Evolutionary conservation across 2,329 filamentous ascomycete genomes (phyloP).

Genomic region (Huntiella decipiens): DNA sequence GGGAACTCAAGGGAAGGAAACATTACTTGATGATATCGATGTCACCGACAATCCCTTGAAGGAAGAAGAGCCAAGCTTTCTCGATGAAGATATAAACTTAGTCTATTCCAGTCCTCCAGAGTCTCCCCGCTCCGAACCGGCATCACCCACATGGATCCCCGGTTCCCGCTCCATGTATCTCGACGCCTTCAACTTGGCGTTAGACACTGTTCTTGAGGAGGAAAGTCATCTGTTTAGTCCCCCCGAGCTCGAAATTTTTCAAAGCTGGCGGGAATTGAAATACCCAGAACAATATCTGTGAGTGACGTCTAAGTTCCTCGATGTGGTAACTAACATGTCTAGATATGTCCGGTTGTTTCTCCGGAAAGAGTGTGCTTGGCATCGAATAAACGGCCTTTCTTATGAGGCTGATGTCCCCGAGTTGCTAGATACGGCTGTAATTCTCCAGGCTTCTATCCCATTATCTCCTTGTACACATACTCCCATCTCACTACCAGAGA

Average conservation of each 20-base stretch:
- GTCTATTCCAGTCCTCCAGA: too few species aligned
- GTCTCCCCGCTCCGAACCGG: background rate
- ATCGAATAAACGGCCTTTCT: slow-evolving; percentile 56
- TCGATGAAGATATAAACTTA: background rate
- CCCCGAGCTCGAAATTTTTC: slow-evolving; percentile 59
- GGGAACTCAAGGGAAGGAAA: too few species aligned
- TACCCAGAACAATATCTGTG: slow-evolving; percentile 89
- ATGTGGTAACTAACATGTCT: background rate
- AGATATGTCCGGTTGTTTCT: slow-evolving; percentile 87
- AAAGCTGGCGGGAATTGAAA: slow-evolving; percentile 48
- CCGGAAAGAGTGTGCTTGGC: slow-evolving; percentile 81
- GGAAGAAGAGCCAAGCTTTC: slow-evolving; percentile 18
- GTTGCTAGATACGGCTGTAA: slow-evolving; percentile 42
- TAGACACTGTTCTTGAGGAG: slow-evolving; percentile 76
- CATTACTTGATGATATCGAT: too few species aligned
- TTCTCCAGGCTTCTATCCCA: slow-evolving; percentile 33
- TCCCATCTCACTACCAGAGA: background rate
- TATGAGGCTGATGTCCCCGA: slow-evolving; percentile 74
- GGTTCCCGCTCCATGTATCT: slow-evolving; percentile 86
- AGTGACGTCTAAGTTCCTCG: slow-evolving; percentile 16
- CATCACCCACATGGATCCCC: slow-evolving; percentile 36
- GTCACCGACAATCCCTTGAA: background rate
- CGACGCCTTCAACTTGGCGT: slow-evolving; percentile 84
- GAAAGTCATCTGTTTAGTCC: slow-evolving; percentile 75
- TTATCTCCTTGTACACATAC: slow-evolving; percentile 17